Base-by-base conservation (phyloP, 768 basidiomycete species). In the Kwoniella pini region DNA sequence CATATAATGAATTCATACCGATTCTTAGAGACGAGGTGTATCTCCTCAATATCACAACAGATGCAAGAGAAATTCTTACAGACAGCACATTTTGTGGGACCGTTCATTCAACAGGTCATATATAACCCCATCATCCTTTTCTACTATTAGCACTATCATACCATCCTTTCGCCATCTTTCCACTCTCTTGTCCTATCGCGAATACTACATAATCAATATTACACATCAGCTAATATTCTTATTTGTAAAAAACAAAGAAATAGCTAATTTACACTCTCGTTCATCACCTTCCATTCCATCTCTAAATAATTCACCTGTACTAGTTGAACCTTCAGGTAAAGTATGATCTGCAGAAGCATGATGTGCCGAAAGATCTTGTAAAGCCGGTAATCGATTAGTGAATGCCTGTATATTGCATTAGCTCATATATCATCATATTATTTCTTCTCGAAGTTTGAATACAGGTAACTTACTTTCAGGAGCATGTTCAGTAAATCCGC, bases 241-340 rank as follows among this genome's bases (percentile, higher is more conserved):
- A n/a, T n/a, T n/a, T n/a, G n/a, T n/a, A n/a, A 7, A 15, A 36
- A 36, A 36, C 33, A 44, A 27, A 22, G 40, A 66, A 42, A 45
- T 53, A 43, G 15, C 19, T 44, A n/a, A 82, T 87, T 82, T 75
- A 95, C 93, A 68, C 81, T 95, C 91, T 64, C 94, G 84, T 76
- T 97, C 93, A 13, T 90, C 90, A n/a, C 84, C 86, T 56, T 97
- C 93, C 61, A 97, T 83, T 1, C 93, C 94, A 76, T 95, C 93
- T 65, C 91, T 82, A 71, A 97, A 97, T 12, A 84, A 80, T 64
- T 88, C 87, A 5, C 89, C 85, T 1, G 80, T 74, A 63, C 86
- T 88, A 89, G 91, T 62, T 88, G 85, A 46, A 86, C 83, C 74
- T 89, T 91, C n/a, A 84, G 82, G 1, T 82, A 83, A 39, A 84